These are phyloP conservation scores for Cercospora sesami DNA, from an alignment of 2,329 filamentous ascomycete species.

Conservation along the genomic window DNA sequence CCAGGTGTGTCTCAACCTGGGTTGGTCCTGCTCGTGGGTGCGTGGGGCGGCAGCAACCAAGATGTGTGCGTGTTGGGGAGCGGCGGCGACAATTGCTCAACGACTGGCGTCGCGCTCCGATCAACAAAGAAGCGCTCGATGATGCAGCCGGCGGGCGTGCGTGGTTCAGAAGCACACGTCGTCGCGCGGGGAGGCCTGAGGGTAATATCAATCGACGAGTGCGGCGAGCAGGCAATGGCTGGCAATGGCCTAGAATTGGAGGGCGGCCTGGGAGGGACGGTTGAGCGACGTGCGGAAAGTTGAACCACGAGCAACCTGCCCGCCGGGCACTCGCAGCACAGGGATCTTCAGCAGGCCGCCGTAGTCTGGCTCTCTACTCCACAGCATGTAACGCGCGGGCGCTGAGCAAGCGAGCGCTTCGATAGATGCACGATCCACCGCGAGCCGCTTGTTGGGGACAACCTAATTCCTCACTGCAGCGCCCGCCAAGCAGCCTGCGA, in stretches of 20 bases:
- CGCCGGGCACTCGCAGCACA: not conserved
- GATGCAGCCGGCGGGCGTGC: not conserved
- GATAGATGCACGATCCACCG: slow-evolving; percentile 21
- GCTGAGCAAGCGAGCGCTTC: slow-evolving; percentile 20
- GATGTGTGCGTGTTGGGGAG: slow-evolving; percentile 1
- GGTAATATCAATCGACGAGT: slow-evolving; percentile 1
- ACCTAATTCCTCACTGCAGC: slow-evolving; percentile 17
- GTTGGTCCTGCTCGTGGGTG: slow-evolving; percentile 9
- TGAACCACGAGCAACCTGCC: slow-evolving; percentile 1
- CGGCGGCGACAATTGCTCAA: not conserved
- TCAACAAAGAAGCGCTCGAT: slow-evolving; percentile 10
- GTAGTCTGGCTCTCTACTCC: slow-evolving; percentile 17
- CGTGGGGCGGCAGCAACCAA: not conserved
- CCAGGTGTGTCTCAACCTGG: slow-evolving; percentile 10
- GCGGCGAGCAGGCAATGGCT: not conserved
- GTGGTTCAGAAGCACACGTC: not conserved
- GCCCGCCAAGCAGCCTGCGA: slow-evolving; percentile 21
- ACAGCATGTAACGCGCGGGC: slow-evolving; percentile 15
- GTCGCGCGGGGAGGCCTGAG: not conserved
- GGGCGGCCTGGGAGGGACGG: not conserved
- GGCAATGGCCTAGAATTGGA: slow-evolving; percentile 14
- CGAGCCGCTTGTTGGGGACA: slow-evolving; percentile 24
- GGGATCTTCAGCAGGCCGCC: not conserved
- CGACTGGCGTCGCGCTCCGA: not conserved
- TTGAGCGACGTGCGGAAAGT: slow-evolving; percentile 17